These are phyloP conservation scores for Allomyces macrogynus DNA, from an alignment of 192 early-diverging fungal genomes.

Conservation along the genomic window DNA sequence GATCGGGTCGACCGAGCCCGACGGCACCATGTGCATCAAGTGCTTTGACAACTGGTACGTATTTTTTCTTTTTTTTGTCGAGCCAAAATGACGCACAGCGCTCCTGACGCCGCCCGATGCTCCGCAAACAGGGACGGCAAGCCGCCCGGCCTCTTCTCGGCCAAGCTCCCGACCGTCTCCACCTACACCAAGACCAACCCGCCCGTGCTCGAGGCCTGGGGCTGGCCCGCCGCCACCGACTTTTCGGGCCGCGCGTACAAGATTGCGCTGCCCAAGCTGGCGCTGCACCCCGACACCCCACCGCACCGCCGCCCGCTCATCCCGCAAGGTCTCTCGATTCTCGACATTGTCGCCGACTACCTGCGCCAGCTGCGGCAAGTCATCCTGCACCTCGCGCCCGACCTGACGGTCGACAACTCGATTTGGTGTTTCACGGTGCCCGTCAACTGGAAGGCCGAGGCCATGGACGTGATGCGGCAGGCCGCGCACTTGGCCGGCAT, in stretches of 20 bases:
- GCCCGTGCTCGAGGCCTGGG: slow-evolving; percentile 1
- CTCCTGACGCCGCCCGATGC: no score
- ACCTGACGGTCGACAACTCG: slow-evolving; percentile 2
- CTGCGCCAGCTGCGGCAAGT: background rate
- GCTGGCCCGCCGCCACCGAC: slow-evolving; percentile 4
- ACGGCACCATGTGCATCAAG: slow-evolving; percentile 1
- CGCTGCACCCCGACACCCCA: background rate
- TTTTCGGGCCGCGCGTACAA: background rate
- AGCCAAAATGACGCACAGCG: no score
- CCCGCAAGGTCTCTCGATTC: background rate
- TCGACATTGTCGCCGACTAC: slow-evolving; percentile 3
- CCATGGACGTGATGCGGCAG: slow-evolving; percentile 1
- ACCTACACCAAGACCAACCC: slow-evolving; percentile 1
- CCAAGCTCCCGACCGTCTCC: slow-evolving; percentile 3
- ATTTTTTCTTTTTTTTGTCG: slow-evolving; percentile 2
- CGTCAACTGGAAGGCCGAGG: background rate
- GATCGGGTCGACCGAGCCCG: background rate
- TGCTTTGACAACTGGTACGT: no score
- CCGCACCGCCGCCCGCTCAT: background rate
- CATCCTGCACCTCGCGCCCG: background rate
- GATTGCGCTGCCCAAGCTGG: slow-evolving; percentile 1
- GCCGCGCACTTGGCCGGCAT: slow-evolving; percentile 1
- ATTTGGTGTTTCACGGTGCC: slow-evolving; percentile 1
- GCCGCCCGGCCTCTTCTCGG: slow-evolving; percentile 1
- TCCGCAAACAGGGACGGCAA: background rate